Conservation (phyloP, 768 basidiomycete species). For the Lactarius hengduanensis region DNA sequence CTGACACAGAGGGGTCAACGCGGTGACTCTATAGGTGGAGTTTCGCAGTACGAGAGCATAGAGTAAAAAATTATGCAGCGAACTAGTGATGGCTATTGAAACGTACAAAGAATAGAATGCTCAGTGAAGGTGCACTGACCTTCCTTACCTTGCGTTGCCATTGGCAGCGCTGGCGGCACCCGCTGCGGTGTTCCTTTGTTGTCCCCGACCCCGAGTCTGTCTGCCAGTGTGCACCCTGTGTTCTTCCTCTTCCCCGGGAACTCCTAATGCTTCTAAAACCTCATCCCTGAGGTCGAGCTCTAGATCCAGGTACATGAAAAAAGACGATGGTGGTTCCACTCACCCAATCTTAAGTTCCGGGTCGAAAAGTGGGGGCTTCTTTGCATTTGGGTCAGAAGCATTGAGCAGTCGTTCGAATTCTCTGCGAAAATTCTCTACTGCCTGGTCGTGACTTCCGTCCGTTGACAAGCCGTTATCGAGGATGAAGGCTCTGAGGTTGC, state of each 20-base stretch:
- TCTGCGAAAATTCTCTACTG: conserved; percentile 38
- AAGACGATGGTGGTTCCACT: background rate
- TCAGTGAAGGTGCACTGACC: background rate
- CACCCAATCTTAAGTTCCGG: background rate
- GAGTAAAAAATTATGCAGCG: background rate
- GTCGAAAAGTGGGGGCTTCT: background rate
- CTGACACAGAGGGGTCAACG: too few relatives aligned
- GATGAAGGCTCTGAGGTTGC: conserved; percentile 54
- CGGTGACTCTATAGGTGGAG: too few relatives aligned
- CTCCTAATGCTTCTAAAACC: too few relatives aligned
- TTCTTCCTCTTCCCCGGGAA: too few relatives aligned
- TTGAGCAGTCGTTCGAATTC: conserved; percentile 47
- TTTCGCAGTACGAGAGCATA: background rate
- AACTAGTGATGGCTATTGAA: background rate
- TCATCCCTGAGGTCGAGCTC: background rate
- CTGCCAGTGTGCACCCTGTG: too few relatives aligned
- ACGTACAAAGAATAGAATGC: background rate
- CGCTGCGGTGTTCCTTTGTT: background rate
- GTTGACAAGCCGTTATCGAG: conserved; percentile 47
- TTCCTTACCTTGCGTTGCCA: background rate
- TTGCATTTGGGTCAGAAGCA: background rate
- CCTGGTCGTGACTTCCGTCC: conserved; percentile 39
- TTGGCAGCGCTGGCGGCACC: background rate
- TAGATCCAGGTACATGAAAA: background rate
- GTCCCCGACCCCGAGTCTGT: background rate